These are phyloP conservation scores for Taphrina deformans DNA, from an alignment of 1,139 yeast genomes.

Conservation along the genomic window DNA sequence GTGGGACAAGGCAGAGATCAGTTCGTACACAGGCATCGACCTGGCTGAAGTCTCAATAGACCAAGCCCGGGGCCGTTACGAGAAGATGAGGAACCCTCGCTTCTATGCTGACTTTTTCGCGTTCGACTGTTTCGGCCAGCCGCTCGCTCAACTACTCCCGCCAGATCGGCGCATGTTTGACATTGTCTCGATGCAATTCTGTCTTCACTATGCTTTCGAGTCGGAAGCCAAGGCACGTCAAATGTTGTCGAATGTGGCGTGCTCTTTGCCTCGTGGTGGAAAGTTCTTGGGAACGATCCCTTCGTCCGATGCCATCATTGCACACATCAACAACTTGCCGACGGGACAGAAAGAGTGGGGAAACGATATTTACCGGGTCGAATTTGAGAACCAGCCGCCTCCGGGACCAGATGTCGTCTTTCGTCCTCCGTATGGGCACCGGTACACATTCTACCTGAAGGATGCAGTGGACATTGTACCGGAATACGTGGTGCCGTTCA, in stretches of 20 bases:
- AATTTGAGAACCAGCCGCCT: conserved; percentile 68
- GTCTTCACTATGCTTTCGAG: conserved; percentile 92
- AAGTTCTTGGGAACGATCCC: conserved; percentile 91
- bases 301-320: conserved; percentile 76
- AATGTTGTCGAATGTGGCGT: conserved; percentile 70
- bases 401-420: conserved; percentile 66
- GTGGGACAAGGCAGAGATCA: conserved; percentile 72
- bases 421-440: conserved; percentile 76
- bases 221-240: conserved; percentile 75
- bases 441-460: conserved; percentile 73
- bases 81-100: conserved; percentile 53
- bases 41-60: conserved; percentile 82
- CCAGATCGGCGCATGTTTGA: conserved; percentile 54
- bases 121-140: conserved; percentile 81
- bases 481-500: conserved; percentile 96
- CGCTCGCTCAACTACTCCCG: conserved; percentile 69
- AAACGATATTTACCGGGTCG: conserved; percentile 74
- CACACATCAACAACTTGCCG: conserved; percentile 56
- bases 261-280: conserved; percentile 78
- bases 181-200: conserved; percentile 83
- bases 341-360: conserved; percentile 66
- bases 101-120: conserved; percentile 79
- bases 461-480: conserved; percentile 98
- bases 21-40: conserved; percentile 85
- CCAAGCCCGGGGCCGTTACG: conserved; percentile 79